These are phyloP conservation scores for Fusarium tricinctum DNA, from an alignment of 2,329 filamentous ascomycete species.

Conservation along the genomic window DNA sequence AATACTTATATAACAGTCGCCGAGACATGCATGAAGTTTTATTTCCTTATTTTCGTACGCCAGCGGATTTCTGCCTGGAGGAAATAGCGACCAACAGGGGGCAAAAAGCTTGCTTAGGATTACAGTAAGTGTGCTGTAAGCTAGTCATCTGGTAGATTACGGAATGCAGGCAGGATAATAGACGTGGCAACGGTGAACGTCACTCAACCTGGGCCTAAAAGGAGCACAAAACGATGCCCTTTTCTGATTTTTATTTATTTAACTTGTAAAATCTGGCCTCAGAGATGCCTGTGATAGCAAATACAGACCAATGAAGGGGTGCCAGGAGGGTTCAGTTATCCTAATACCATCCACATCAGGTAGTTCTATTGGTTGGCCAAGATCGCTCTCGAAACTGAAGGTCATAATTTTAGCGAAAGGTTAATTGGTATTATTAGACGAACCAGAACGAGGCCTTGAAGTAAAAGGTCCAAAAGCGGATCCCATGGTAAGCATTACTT, in stretches of 20 bases:
- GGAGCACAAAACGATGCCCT: too few species aligned
- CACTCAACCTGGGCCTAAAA: too few species aligned
- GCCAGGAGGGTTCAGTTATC: too few species aligned
- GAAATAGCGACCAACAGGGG: not conserved
- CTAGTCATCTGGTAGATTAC: not conserved
- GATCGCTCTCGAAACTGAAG: not conserved
- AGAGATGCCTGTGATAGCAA: too few species aligned
- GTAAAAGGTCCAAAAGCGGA: not conserved
- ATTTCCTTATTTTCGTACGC: not conserved
- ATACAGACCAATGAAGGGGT: too few species aligned
- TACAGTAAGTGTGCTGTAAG: not conserved
- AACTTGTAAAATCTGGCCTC: too few species aligned
- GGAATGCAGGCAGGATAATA: not conserved
- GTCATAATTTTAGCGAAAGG: not conserved
- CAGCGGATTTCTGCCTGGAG: not conserved
- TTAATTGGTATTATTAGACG: not conserved
- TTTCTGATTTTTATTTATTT: too few species aligned
- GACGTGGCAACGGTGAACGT: not conserved
- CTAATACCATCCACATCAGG: too few species aligned
- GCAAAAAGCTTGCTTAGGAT: not conserved
- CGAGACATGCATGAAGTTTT: not conserved
- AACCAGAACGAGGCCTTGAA: not conserved
- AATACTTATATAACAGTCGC: not conserved
- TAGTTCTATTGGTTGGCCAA: too few species aligned
- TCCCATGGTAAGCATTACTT: not conserved